phyloP scores from a whole-genome alignment of 495 filamentous ascomycete genomes.

The Neurospora sp. region DNA sequence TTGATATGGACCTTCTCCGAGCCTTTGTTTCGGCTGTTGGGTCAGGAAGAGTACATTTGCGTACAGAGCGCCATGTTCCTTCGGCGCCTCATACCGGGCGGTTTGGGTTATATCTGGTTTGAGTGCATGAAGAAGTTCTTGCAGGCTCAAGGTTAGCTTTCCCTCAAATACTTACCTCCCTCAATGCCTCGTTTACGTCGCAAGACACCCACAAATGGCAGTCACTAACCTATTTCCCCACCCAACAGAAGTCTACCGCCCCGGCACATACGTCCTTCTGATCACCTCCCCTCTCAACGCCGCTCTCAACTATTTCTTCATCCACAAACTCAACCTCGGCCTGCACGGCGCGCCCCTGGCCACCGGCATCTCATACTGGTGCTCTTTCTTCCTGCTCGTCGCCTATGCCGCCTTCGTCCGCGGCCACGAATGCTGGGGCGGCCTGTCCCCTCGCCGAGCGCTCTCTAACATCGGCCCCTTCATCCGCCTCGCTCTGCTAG shows the following conservation, averaged over 20 bases:
- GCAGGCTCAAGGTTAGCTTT: conserved; percentile 65
- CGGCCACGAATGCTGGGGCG: conserved; percentile 77
- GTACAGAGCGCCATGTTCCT: conserved; percentile 67
- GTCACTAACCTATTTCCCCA: not conserved
- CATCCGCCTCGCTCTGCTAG: conserved; percentile 63
- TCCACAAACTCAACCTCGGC: conserved; percentile 59
- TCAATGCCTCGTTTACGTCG: not conserved
- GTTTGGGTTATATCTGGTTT: conserved; percentile 85
- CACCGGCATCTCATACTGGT: conserved; percentile 80
- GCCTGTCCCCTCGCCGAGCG: conserved; percentile 53
- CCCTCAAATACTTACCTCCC: not conserved
- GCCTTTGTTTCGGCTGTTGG: conserved; percentile 63
- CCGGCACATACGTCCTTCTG: conserved; percentile 78
- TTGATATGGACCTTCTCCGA: conserved; percentile 72
- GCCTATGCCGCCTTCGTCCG: conserved; percentile 63
- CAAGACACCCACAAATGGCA: not conserved
- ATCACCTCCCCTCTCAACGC: conserved; percentile 76
- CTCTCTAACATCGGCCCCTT: conserved; percentile 62
- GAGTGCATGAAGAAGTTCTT: conserved; percentile 88
- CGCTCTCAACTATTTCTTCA: conserved; percentile 68
- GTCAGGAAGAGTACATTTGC: conserved; percentile 72
- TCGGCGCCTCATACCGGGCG: conserved; percentile 70
- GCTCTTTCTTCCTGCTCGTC: conserved; percentile 68
- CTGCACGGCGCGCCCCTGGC: conserved; percentile 76
- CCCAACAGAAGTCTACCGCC: conserved; percentile 63